These are phyloP conservation scores for Podospora pseudopauciseta DNA, from an alignment of 495 filamentous ascomycete genomes.

Conservation along the genomic window DNA sequence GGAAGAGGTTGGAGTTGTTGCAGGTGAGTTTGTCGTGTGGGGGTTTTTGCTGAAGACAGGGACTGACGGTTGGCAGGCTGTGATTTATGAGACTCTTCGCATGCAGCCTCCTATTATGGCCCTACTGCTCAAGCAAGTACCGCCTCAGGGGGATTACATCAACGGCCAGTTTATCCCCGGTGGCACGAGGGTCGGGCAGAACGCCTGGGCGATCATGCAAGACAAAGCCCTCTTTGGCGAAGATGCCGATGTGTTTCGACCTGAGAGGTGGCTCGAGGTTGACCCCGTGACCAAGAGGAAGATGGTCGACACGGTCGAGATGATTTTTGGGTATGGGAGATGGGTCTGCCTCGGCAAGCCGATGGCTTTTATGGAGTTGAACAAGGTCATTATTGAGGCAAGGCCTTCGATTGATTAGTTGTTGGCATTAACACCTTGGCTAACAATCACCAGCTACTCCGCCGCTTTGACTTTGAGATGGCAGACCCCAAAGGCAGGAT, in stretches of 20 bases:
- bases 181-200: conserved; percentile 50
- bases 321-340: conserved; percentile 34
- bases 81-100: conserved; percentile 51
- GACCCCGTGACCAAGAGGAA: conserved; percentile 21
- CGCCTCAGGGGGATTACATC: conserved; percentile 50
- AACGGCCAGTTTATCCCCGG: conserved; percentile 49
- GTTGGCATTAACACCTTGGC: neutral
- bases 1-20: conserved; percentile 40
- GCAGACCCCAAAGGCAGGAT: conserved; percentile 43
- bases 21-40: conserved; percentile 8
- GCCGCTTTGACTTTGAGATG: conserved; percentile 46
- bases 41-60: too few relatives aligned
- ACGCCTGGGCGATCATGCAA: conserved; percentile 35
- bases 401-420: neutral
- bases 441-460: conserved; percentile 10
- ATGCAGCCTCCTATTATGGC: conserved; percentile 38
- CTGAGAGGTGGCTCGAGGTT: conserved; percentile 52
- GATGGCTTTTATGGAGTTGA: conserved; percentile 41
- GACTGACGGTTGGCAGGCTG: conserved; percentile 26
- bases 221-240: conserved; percentile 42
- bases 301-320: conserved; percentile 34
- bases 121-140: conserved; percentile 44
- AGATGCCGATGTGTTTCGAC: conserved; percentile 46
- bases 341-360: conserved; percentile 38
- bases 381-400: conserved; percentile 53